Evolutionary conservation across 2,329 filamentous ascomycete species (phyloP).

Genomic region (Talaromyces marneffei): DNA sequence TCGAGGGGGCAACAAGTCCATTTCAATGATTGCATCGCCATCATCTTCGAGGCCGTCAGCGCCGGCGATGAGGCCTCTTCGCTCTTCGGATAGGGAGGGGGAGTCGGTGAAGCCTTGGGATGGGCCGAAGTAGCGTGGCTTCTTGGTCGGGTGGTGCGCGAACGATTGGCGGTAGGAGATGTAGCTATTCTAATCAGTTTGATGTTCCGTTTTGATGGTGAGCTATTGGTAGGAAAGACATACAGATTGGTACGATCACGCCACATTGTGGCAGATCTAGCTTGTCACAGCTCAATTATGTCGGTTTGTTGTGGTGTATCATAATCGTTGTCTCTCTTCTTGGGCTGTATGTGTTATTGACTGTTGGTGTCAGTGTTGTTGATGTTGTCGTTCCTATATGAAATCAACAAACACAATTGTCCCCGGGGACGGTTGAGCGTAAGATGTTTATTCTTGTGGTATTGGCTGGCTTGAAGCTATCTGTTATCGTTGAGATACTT

Average conservation of each 20-base stretch:
- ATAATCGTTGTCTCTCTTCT: background rate
- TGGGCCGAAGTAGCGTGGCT: constrained; percentile 61
- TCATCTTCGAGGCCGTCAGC: constrained; percentile 65
- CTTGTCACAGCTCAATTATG: constrained; percentile 6
- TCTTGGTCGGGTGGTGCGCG: constrained; percentile 85
- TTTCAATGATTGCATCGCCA: constrained; percentile 93
- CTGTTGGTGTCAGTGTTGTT: background rate
- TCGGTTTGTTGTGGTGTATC: constrained; percentile 3
- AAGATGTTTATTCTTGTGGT: background rate
- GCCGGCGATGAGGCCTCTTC: constrained; percentile 76
- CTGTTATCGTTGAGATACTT: constrained; percentile 1
- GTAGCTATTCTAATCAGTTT: constrained; percentile 55
- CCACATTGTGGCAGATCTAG: constrained; percentile 69
- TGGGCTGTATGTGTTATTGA: background rate
- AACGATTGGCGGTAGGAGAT: constrained; percentile 99
- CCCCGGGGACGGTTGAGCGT: background rate
- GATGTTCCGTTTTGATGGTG: background rate
- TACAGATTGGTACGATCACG: constrained; percentile 99
- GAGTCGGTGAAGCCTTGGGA: constrained; percentile 57
- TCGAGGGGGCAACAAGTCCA: constrained; percentile 89
- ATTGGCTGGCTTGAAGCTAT: background rate
- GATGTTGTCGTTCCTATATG: no score
- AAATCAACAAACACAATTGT: background rate
- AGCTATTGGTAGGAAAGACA: constrained; percentile 23
- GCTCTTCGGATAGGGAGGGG: constrained; percentile 58